Conservation (phyloP, 768 basidiomycete species). For the Trichaptum fuscoviolaceum region DNA sequence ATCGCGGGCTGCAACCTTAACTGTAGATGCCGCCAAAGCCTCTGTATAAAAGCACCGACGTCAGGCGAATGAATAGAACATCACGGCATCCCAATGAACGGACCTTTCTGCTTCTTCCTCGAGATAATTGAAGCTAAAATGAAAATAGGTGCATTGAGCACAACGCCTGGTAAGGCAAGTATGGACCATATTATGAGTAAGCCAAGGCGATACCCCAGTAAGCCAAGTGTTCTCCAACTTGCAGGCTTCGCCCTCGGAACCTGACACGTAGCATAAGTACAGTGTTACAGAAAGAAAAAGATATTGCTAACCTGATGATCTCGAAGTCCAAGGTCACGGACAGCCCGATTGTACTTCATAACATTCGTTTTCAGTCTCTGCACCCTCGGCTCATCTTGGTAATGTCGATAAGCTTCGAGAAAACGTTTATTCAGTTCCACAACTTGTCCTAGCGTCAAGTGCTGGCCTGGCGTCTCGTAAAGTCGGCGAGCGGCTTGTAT, state of each 20-base stretch:
- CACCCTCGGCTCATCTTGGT: constrained; percentile 88
- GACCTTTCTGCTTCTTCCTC: constrained; percentile 85
- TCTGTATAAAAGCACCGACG: constrained; percentile 40
- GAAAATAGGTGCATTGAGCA: constrained; percentile 92
- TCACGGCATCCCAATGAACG: background rate
- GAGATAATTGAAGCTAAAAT: constrained; percentile 84
- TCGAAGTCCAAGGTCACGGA: constrained; percentile 85
- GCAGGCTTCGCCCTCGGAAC: constrained; percentile 86
- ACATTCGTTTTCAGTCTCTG: constrained; percentile 76
- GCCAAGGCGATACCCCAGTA: constrained; percentile 76
- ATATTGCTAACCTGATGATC: constrained; percentile 73
- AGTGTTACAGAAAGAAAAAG: constrained; percentile 7
- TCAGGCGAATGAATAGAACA: background rate
- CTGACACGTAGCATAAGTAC: constrained; percentile 28
- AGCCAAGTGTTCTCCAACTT: constrained; percentile 78
- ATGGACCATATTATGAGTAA: constrained; percentile 78
- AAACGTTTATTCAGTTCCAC: constrained; percentile 92
- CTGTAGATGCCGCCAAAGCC: constrained; percentile 90
- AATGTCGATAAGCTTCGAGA: constrained; percentile 87
- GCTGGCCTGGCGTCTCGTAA: constrained; percentile 92
- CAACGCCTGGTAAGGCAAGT: constrained; percentile 83
- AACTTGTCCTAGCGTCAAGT: constrained; percentile 90
- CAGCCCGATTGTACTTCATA: constrained; percentile 81
- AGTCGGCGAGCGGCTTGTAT: constrained; percentile 93
- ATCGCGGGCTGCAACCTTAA: constrained; percentile 94